Percentiles rank a stretch among this genome's conserved stretches.
Evolutionary conservation across 2,329 filamentous ascomycete genomes (phyloP).

Genomic region (Ophiosphaerella narmari): DNA sequence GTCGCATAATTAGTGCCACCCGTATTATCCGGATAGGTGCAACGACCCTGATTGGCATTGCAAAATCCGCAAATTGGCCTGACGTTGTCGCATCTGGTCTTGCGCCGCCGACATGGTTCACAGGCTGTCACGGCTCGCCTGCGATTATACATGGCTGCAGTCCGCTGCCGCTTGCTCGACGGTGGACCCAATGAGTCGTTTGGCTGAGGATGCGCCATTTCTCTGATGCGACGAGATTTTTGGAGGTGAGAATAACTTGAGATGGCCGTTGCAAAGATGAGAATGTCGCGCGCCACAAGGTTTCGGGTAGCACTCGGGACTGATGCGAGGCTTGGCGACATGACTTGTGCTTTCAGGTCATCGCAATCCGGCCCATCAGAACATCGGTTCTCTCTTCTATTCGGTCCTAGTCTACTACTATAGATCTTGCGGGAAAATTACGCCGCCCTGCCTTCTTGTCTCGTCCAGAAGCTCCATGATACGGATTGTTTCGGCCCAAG

Average conservation of each 20-base stretch:
- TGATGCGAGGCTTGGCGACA: not conserved
- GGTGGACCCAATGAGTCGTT: not conserved
- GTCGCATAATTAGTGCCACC: not conserved
- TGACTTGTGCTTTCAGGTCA: not conserved
- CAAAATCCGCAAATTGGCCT: not conserved
- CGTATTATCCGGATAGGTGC: not conserved
- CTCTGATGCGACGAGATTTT: not conserved
- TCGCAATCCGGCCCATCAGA: too few species aligned
- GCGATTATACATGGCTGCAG: not conserved
- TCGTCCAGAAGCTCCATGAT: conserved; percentile 80
- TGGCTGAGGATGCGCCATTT: not conserved
- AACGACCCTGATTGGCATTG: not conserved
- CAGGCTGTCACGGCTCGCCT: not conserved
- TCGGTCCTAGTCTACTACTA: not conserved
- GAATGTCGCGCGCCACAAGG: too few species aligned
- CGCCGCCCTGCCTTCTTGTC: conserved; percentile 61
- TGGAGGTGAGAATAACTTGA: not conserved
- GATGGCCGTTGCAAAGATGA: too few species aligned
- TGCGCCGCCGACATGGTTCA: not conserved
- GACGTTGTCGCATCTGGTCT: not conserved
- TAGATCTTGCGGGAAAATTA: not conserved
- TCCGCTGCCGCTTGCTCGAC: not conserved
- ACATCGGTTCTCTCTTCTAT: too few species aligned
- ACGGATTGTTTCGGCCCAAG: conserved; percentile 73
- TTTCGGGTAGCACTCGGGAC: not conserved